A percentile compares a stretch with the other conserved stretches of the same genome.
phyloP scores from a whole-genome alignment of 441 rosid species.

The Cnidoscolus chayamansa region DNA sequence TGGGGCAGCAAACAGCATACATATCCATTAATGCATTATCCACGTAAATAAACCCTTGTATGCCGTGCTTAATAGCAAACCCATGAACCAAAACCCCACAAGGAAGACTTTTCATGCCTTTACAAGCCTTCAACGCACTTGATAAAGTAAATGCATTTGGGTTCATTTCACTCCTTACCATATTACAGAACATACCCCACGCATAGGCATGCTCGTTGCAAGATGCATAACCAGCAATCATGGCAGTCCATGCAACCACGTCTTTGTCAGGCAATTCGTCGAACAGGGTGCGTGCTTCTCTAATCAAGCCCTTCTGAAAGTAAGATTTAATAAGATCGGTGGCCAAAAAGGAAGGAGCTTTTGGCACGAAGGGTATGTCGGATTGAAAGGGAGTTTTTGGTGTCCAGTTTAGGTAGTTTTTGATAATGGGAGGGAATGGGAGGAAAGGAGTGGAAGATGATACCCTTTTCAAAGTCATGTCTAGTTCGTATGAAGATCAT shows the following conservation, averaged over 20 bases:
- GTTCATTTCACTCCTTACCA: constrained; percentile 38
- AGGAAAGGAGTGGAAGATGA: constrained; percentile 31
- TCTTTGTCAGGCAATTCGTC: constrained; percentile 88
- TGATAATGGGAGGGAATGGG: constrained; percentile 41
- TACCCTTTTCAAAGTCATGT: constrained; percentile 42
- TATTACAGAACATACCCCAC: constrained; percentile 61
- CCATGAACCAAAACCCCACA: constrained; percentile 66
- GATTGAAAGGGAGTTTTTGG: constrained; percentile 28
- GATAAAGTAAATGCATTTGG: constrained; percentile 74
- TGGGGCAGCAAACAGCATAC: constrained; percentile 61
- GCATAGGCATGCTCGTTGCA: constrained; percentile 38
- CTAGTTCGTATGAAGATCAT: neutral
- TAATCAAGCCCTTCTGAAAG: constrained; percentile 47
- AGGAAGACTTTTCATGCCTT: constrained; percentile 46
- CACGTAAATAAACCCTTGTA: constrained; percentile 58
- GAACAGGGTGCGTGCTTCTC: constrained; percentile 76
- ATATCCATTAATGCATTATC: constrained; percentile 71
- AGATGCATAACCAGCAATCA: constrained; percentile 68
- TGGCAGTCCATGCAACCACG: constrained; percentile 75
- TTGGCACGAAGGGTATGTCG: constrained; percentile 30
- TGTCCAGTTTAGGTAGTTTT: constrained; percentile 41
- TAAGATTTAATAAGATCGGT: constrained; percentile 57
- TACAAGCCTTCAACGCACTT: constrained; percentile 72
- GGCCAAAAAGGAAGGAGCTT: constrained; percentile 54
- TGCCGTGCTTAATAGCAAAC: constrained; percentile 52